These are phyloP conservation scores for Pestalotiopsis fici DNA, from an alignment of 2,329 filamentous ascomycete genomes.

Conservation along the genomic window DNA sequence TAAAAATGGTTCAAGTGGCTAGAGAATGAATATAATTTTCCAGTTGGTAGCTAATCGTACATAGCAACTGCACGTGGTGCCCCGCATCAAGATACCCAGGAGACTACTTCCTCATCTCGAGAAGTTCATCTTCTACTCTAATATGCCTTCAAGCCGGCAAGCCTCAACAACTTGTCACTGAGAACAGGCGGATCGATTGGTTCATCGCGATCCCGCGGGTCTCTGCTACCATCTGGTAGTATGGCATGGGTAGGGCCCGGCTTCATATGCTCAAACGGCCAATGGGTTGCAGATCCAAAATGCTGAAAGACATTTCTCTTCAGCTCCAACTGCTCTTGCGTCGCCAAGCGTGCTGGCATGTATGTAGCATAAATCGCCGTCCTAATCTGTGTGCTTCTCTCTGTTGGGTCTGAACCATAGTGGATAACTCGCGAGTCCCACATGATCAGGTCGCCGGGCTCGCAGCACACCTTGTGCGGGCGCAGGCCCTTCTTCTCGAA, in stretches of 20 bases:
- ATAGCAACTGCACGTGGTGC: no score
- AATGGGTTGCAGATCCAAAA: background rate
- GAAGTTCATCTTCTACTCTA: no score
- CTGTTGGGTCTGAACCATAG: conserved; percentile 1
- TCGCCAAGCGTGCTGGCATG: background rate
- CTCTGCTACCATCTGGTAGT: background rate
- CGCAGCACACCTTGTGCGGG: background rate
- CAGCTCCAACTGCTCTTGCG: background rate
- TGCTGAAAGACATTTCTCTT: background rate
- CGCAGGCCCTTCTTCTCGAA: background rate
- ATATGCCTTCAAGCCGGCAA: background rate
- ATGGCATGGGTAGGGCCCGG: background rate
- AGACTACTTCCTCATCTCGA: no score
- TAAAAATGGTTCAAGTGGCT: no score
- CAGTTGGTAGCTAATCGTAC: no score
- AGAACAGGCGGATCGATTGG: background rate
- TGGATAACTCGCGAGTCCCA: background rate
- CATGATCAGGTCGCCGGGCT: background rate
- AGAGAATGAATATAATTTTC: no score
- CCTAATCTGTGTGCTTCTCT: background rate
- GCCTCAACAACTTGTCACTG: background rate
- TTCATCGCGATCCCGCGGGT: background rate
- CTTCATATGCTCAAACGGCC: background rate
- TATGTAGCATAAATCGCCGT: background rate
- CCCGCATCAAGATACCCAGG: no score